Percentiles rank a stretch among this genome's conserved stretches.
phyloP scores from a whole-genome alignment of 345 rosid genomes.

The Excoecaria agallocha region DNA sequence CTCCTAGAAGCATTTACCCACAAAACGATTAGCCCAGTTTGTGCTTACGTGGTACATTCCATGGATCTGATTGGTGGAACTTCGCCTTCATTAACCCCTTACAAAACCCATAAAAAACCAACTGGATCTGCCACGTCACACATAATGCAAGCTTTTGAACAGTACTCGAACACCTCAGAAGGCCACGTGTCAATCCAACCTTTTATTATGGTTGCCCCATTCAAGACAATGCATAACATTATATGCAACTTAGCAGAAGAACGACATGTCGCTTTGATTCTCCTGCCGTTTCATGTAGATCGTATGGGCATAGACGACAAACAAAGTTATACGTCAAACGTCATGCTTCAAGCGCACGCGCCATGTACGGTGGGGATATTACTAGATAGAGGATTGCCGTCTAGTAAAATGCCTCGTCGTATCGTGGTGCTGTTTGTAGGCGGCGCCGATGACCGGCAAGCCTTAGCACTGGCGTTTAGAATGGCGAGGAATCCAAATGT shows the following conservation, averaged over 20 bases:
- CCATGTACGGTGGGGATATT: constrained; percentile 35
- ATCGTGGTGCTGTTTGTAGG: constrained; percentile 29
- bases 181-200: constrained; percentile 16
- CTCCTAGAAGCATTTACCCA: constrained; percentile 33
- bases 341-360: constrained; percentile 15
- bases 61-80: constrained; percentile 28
- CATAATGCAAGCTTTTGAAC: constrained; percentile 31
- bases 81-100: constrained; percentile 24
- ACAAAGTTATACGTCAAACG: no score
- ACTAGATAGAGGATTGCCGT: constrained; percentile 17
- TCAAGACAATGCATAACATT: constrained; percentile 30
- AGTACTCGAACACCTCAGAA: background rate
- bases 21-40: constrained; percentile 4
- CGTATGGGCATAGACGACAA: no score
- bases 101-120: constrained; percentile 3
- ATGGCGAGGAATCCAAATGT: constrained; percentile 22
- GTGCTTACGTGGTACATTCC: constrained; percentile 20
- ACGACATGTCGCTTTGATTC: constrained; percentile 16
- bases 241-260: constrained; percentile 34
- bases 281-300: constrained; percentile 21
- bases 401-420: background rate
- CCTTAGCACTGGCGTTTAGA: constrained; percentile 26
- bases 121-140: background rate
- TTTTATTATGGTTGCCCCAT: constrained; percentile 22
- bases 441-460: constrained; percentile 38